phyloP scores from a whole-genome alignment of 1,139 yeast genomes.

The Suhomyces bolitotheri region DNA sequence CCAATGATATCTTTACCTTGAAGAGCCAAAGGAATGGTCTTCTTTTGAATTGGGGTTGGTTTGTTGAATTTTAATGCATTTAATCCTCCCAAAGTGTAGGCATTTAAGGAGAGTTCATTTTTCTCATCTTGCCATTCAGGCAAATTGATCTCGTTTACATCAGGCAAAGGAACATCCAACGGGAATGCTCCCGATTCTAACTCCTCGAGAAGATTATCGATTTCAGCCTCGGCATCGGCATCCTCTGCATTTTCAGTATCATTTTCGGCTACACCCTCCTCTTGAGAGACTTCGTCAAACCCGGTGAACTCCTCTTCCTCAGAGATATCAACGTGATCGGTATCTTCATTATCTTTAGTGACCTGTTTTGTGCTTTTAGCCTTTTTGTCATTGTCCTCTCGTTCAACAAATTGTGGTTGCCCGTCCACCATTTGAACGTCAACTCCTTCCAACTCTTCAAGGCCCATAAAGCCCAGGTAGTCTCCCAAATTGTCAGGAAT shows the following conservation, averaged over 20 bases:
- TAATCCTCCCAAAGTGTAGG: constrained; percentile 60
- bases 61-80: constrained; percentile 54
- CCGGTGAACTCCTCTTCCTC: constrained; percentile 14
- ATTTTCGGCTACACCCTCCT: constrained; percentile 7
- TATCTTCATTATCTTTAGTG: constrained; percentile 23
- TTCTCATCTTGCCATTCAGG: constrained; percentile 58
- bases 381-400: constrained; percentile 10
- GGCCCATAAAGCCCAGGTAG: constrained; percentile 85
- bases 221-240: constrained; percentile 10
- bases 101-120: constrained; percentile 41
- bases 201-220: constrained; percentile 9
- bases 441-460: constrained; percentile 94
- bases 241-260: constrained; percentile 14
- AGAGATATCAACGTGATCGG: constrained; percentile 24
- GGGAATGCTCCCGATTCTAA: constrained; percentile 10
- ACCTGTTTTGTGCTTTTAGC: constrained; percentile 1
- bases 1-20: constrained; percentile 84
- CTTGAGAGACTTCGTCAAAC: constrained; percentile 13
- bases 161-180: constrained; percentile 32
- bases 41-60: constrained; percentile 84
- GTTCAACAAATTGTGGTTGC: constrained; percentile 50
- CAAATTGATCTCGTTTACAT: constrained; percentile 42
- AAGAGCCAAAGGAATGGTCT: constrained; percentile 73
- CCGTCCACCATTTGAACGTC: constrained; percentile 72
- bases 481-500: constrained; percentile 84